Evolutionary conservation across 495 filamentous ascomycete genomes (phyloP).

Genomic region (Penicillium parvum): DNA sequence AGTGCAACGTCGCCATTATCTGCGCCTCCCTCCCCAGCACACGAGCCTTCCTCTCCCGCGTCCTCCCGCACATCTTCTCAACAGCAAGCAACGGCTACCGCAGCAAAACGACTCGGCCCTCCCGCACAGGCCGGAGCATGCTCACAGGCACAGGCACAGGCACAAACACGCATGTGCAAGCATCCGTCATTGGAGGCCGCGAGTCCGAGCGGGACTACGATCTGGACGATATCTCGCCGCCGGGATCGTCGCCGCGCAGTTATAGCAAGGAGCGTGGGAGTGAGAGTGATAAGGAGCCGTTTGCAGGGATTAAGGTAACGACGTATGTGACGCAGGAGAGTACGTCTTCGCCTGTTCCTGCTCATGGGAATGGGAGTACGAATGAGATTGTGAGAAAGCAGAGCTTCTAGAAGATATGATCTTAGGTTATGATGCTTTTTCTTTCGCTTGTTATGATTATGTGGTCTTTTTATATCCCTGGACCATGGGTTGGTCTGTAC

Average conservation of each 20-base stretch:
- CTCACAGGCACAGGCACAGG: constrained; percentile 15
- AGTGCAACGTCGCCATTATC: constrained; percentile 55
- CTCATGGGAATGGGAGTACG: constrained; percentile 26
- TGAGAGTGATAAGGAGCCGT: not conserved
- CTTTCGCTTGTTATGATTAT: constrained; percentile 4
- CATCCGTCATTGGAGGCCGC: constrained; percentile 21
- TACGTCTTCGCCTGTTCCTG: not conserved
- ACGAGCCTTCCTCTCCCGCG: constrained; percentile 43
- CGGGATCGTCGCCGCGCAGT: constrained; percentile 3
- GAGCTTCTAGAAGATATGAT: constrained; percentile 6
- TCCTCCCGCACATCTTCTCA: constrained; percentile 35
- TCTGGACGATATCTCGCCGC: constrained; percentile 16
- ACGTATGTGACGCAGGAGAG: constrained; percentile 30
- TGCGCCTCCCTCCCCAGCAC: constrained; percentile 55
- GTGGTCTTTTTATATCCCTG: not conserved
- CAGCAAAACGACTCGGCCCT: constrained; percentile 20
- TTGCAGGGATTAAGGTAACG: constrained; percentile 30
- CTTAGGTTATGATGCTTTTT: constrained; percentile 11
- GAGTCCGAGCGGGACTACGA: constrained; percentile 15
- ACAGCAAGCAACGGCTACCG: constrained; percentile 27
- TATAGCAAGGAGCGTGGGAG: constrained; percentile 3
- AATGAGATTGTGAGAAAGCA: constrained; percentile 22
- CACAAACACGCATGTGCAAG: constrained; percentile 21
- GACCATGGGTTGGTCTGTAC: not conserved
- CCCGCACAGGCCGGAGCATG: constrained; percentile 13